These are phyloP conservation scores for Candida suzukii DNA, from an alignment of 805 yeast species.

Conservation along the genomic window DNA sequence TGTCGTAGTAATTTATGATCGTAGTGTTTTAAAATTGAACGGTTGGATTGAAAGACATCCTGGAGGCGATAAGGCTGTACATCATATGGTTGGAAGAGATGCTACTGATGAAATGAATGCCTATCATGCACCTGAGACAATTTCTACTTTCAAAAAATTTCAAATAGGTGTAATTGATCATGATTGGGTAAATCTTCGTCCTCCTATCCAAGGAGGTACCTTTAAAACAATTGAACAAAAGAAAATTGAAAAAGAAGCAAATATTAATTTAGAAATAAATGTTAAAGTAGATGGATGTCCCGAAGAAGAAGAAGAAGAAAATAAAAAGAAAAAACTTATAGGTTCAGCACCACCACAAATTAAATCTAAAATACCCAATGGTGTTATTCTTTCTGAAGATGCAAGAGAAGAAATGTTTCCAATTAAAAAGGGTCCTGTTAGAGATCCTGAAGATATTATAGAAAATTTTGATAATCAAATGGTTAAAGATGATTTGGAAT, in stretches of 20 bases:
- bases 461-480: slow-evolving; percentile 52
- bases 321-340: slow-evolving; percentile 2
- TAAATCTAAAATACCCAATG: slow-evolving; percentile 46
- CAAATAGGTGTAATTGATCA: slow-evolving; percentile 57
- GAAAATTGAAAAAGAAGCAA: background rate
- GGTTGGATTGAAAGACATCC: slow-evolving; percentile 74
- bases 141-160: slow-evolving; percentile 44
- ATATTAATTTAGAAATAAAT: background rate
- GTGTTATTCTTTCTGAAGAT: slow-evolving; percentile 31
- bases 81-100: slow-evolving; percentile 82
- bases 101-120: slow-evolving; percentile 90
- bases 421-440: slow-evolving; percentile 24
- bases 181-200: slow-evolving; percentile 68
- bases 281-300: slow-evolving; percentile 5
- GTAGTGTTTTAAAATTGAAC: slow-evolving; percentile 56
- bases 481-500: slow-evolving; percentile 47
- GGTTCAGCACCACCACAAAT: slow-evolving; percentile 30
- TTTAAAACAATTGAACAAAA: slow-evolving; percentile 29
- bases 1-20: slow-evolving; percentile 59
- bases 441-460: slow-evolving; percentile 49
- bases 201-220: slow-evolving; percentile 83
- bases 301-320: slow-evolving; percentile 9
- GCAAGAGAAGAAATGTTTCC: slow-evolving; percentile 31
- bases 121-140: slow-evolving; percentile 62
- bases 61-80: slow-evolving; percentile 81